Base-by-base conservation (phyloP, 1,284 basidiomycete genomes). In the Malassezia obtusa region DNA sequence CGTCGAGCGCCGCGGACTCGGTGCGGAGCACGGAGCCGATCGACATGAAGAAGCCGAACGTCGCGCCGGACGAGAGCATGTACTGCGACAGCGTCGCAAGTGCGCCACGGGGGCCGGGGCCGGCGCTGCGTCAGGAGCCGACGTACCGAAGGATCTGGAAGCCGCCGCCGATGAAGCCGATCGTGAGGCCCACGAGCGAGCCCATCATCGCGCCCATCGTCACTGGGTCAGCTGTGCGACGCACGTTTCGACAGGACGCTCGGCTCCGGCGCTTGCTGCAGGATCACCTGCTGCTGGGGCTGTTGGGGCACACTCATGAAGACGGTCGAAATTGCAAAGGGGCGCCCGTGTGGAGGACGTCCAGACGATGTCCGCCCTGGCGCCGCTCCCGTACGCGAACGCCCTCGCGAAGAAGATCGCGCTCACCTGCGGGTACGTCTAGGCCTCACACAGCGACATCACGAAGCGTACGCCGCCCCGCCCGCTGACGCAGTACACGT, bases 161-260 rank as follows among this genome's bases (percentile, higher is more conserved):
- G 2, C 60, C 55, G 7, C 68, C 69, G 33, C 69, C 69, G 39
- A 71, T 71, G 57, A 71, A 70, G 3, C 69, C 69, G 35, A 71
- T 71, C 1, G 64, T 65, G 3, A 70, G 53, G 2, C 69, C 69
- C 17, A 71, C 69, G 4, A 66, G 60, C 8, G 66, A 64, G 21
- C 69, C 69, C 56, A 69, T 71, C 64, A 68, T 61, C 12, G 68
- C 69, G 19, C 69, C 69, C 66, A 70, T 68, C 40, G 58, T 57
- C 40, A 70, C 68, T 71, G 54, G 19, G 28, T 22, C 17, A 19
- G 22, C 19, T 12, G 15, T 12, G 9, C n/a, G 35, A 49, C 45
- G 28, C 44, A 56, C 53, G 31, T 43, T 56, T 56, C 10, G 53
- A 50, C 28, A 40, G 28, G 9, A 50, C 37, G 4, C 43, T 50